phyloP scores from a whole-genome alignment of 306 rosid genomes.

The Sechiopsis laciniata region DNA sequence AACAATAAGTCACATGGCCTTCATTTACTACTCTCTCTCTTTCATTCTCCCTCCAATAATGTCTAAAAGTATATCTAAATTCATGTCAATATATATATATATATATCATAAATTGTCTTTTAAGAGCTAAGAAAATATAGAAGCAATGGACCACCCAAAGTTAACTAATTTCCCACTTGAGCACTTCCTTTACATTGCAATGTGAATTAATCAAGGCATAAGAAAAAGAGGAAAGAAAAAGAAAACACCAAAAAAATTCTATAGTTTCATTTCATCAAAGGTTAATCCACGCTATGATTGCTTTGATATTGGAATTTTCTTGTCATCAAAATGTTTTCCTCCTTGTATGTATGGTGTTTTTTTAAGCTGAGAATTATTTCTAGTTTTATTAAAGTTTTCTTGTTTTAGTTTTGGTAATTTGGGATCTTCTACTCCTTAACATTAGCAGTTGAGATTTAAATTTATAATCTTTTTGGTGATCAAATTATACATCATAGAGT shows the following conservation, averaged over 20 bases:
- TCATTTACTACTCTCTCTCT: background rate
- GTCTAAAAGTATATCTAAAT: background rate
- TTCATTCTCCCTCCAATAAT: background rate
- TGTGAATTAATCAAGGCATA: background rate
- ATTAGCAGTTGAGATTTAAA: too few species aligned
- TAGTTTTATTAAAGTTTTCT: background rate
- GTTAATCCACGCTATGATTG: background rate
- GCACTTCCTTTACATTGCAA: background rate
- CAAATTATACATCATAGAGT: too few species aligned
- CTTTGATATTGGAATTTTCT: background rate
- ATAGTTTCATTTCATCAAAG: background rate
- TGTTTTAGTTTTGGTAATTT: too few species aligned
- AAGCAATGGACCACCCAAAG: conserved; percentile 11
- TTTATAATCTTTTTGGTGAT: too few species aligned
- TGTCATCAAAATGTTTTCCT: background rate
- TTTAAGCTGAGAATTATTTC: conserved; percentile 6
- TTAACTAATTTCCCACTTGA: background rate
- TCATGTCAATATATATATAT: too few species aligned
- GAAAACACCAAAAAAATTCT: background rate
- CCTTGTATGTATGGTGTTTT: background rate
- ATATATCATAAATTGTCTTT: too few species aligned
- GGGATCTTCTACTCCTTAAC: too few species aligned
- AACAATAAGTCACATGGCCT: background rate
- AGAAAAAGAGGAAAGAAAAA: background rate
- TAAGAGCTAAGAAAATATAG: background rate